Conservation (phyloP, 805 yeast species). For the Starmerella geochares region DNA sequence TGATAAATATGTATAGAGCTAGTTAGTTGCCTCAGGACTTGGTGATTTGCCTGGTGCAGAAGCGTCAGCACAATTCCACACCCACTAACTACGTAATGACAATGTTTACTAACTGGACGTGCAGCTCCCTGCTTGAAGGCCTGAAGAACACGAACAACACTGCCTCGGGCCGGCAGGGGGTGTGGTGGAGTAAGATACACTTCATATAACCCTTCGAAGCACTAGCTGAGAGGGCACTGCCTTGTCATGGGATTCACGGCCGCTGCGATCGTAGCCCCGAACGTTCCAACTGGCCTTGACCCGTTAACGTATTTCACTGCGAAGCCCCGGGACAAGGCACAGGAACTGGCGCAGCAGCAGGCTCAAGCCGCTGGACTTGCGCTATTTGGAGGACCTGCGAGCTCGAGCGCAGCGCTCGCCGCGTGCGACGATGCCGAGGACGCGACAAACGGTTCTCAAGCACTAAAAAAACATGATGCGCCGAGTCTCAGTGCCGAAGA, state of each 20-base stretch:
- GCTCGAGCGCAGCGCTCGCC: not conserved
- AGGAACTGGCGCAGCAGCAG: slow-evolving; percentile 20
- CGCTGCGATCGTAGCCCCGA: slow-evolving; percentile 15
- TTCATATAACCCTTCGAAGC: too few species aligned
- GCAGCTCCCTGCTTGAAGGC: too few species aligned
- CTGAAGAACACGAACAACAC: too few species aligned
- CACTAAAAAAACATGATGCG: not conserved
- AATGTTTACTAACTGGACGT: too few species aligned
- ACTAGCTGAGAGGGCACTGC: too few species aligned
- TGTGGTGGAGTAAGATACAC: too few species aligned
- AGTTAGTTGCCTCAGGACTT: too few species aligned
- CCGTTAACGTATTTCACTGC: slow-evolving; percentile 13
- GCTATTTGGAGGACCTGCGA: slow-evolving; percentile 5
- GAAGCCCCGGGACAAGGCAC: slow-evolving; percentile 10
- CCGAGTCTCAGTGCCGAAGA: slow-evolving; percentile 12
- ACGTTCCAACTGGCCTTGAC: slow-evolving; percentile 19
- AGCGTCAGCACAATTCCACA: too few species aligned
- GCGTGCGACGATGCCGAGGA: not conserved
- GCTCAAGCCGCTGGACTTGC: slow-evolving; percentile 18
- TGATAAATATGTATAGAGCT: too few species aligned
- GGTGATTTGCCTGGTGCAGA: too few species aligned
- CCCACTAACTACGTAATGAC: too few species aligned
- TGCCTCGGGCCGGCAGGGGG: too few species aligned
- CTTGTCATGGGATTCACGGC: slow-evolving; percentile 19
- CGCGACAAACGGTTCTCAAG: not conserved